Conservation (phyloP, 2,329 filamentous ascomycete species). For the Hymenotorrendiella dingleyae region DNA sequence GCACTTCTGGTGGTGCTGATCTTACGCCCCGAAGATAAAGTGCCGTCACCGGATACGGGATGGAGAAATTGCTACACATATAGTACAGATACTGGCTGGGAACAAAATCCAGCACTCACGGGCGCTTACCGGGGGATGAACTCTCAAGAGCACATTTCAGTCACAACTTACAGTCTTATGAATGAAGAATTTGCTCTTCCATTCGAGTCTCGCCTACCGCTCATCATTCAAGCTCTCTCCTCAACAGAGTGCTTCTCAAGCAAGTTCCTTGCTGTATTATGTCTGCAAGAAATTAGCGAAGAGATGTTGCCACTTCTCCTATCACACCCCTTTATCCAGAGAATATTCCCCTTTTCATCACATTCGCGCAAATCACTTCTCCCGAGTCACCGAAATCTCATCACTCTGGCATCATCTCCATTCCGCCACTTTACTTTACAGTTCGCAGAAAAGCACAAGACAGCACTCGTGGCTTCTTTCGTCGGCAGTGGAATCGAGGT, state of each 20-base stretch:
- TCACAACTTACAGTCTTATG: conserved; percentile 38
- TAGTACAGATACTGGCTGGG: too few species aligned
- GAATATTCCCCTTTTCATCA: conserved; percentile 26
- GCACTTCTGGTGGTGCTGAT: too few species aligned
- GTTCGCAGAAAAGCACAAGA: conserved; percentile 51
- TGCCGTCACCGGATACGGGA: too few species aligned
- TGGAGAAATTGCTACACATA: too few species aligned
- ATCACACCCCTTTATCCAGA: conserved; percentile 42
- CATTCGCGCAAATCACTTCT: conserved; percentile 30
- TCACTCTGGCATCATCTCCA: conserved; percentile 50
- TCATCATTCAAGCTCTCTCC: conserved; percentile 32
- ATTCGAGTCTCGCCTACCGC: conserved; percentile 32
- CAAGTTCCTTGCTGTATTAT: conserved; percentile 30
- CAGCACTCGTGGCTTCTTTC: conserved; percentile 45
- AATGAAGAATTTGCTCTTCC: conserved; percentile 34
- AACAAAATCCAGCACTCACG: too few species aligned
- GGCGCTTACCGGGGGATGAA: too few species aligned
- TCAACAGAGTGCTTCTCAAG: conserved; percentile 1
- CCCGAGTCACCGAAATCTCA: conserved; percentile 53
- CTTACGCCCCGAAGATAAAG: too few species aligned
- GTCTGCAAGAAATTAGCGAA: conserved; percentile 60
- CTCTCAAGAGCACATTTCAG: too few species aligned
- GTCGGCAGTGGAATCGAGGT: conserved; percentile 40
- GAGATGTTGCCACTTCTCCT: conserved; percentile 54
- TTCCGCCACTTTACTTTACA: conserved; percentile 52